phyloP scores from a whole-genome alignment of 1,284 basidiomycete genomes.

The Amylostereum chailletii region DNA sequence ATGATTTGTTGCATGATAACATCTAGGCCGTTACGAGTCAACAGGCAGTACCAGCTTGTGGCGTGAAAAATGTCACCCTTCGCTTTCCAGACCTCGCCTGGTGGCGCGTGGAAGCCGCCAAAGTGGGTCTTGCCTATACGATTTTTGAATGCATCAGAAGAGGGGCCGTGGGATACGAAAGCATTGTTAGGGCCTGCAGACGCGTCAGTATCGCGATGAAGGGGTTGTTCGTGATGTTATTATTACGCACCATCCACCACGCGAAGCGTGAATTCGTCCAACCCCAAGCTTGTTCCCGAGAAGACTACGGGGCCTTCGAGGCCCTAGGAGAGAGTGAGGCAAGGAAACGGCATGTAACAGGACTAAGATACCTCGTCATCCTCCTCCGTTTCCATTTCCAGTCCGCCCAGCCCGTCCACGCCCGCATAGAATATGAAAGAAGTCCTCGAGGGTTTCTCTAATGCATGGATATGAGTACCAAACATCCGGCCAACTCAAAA shows the following conservation, averaged over 20 bases:
- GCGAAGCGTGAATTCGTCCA: constrained; percentile 77
- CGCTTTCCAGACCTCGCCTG: constrained; percentile 76
- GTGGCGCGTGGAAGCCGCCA: constrained; percentile 52
- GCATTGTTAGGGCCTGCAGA: constrained; percentile 49
- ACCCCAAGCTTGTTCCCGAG: constrained; percentile 62
- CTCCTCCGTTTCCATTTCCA: constrained; percentile 73
- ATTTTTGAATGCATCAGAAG: constrained; percentile 52
- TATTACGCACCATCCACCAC: constrained; percentile 63
- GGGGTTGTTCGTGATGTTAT: too few relatives aligned
- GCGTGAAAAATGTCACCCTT: constrained; percentile 43
- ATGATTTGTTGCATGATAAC: constrained; percentile 58
- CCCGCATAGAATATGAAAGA: constrained; percentile 83
- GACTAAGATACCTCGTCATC: constrained; percentile 52
- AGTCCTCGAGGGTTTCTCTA: constrained; percentile 50
- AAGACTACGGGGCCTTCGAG: constrained; percentile 62
- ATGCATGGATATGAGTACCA: constrained; percentile 1
- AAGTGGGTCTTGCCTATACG: constrained; percentile 69
- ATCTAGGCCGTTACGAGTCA: constrained; percentile 32
- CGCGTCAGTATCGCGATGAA: background rate
- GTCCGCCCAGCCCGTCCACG: constrained; percentile 75
- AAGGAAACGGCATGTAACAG: background rate
- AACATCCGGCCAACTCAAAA: background rate
- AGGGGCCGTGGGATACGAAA: constrained; percentile 40
- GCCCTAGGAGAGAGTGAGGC: constrained; percentile 40
- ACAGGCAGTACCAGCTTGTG: too few relatives aligned